These are phyloP conservation scores for Penicillium olsonii DNA, from an alignment of 2,329 filamentous ascomycete genomes.

Conservation along the genomic window DNA sequence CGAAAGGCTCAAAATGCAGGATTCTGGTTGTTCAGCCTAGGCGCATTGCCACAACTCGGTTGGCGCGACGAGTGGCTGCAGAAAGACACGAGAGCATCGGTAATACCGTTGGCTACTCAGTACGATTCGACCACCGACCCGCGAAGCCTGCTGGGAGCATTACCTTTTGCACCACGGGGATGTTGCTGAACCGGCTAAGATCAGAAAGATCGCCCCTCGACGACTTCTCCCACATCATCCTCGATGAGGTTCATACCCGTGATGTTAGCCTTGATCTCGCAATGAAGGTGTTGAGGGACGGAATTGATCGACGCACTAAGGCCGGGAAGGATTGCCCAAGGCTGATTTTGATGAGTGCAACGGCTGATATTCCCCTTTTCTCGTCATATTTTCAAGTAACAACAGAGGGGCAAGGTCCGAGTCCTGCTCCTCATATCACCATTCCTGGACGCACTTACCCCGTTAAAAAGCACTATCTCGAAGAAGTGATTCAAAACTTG, in stretches of 20 bases:
- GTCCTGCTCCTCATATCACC: slow-evolving; percentile 43
- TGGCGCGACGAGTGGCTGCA: slow-evolving; percentile 49
- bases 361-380: slow-evolving; percentile 49
- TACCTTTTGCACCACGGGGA: slow-evolving; percentile 54
- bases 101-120: slow-evolving; percentile 49
- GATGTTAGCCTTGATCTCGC: slow-evolving; percentile 49
- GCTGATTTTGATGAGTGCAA: slow-evolving; percentile 53
- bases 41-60: slow-evolving; percentile 50
- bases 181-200: slow-evolving; percentile 50
- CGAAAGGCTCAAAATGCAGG: slow-evolving; percentile 47
- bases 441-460: slow-evolving; percentile 49
- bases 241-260: slow-evolving; percentile 56
- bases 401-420: too few relatives aligned
- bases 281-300: slow-evolving; percentile 48
- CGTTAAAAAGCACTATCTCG: slow-evolving; percentile 46
- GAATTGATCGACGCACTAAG: slow-evolving; percentile 36
- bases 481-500: slow-evolving; percentile 40
- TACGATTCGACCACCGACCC: slow-evolving; percentile 44
- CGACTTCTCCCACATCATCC: slow-evolving; percentile 49
- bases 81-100: slow-evolving; percentile 47
- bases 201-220: slow-evolving; percentile 42
- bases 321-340: slow-evolving; percentile 42
- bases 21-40: slow-evolving; percentile 55
- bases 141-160: slow-evolving; percentile 43
- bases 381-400: slow-evolving; percentile 46